A percentile compares a stretch with the other conserved stretches of the same genome.
These are phyloP conservation scores for Prunus kanzakura DNA, from an alignment of 306 rosid species.

Conservation along the genomic window DNA sequence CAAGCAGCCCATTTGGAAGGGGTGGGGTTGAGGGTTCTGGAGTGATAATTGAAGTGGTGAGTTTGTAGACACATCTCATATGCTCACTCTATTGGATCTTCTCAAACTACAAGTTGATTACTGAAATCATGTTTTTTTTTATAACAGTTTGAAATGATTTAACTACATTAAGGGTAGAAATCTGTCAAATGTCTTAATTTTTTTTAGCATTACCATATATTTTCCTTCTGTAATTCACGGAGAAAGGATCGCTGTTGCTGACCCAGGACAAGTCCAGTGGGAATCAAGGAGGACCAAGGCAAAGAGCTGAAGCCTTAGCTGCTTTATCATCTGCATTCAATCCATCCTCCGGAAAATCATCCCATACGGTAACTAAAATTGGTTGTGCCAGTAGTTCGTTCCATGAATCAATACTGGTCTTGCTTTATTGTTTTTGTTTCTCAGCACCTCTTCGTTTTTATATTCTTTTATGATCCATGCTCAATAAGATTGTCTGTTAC, in stretches of 20 bases:
- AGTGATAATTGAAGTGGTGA: neutral
- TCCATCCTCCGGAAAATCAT: conserved; percentile 44
- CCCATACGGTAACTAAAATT: conserved; percentile 37
- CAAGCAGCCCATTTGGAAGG: no score
- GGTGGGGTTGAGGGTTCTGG: neutral
- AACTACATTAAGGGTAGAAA: neutral
- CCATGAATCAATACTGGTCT: neutral
- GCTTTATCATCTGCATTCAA: conserved; percentile 59
- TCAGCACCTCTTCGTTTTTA: neutral
- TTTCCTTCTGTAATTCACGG: conserved; percentile 1
- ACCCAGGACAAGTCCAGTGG: conserved; percentile 52
- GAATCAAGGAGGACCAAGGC: conserved; percentile 56
- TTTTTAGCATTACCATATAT: neutral
- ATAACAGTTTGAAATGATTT: neutral
- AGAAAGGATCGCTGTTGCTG: conserved; percentile 14
- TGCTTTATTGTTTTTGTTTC: neutral
- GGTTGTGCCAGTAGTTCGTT: neutral
- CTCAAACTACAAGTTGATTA: neutral
- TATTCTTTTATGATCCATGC: neutral
- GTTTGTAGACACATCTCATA: neutral
- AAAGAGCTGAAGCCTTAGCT: conserved; percentile 64
- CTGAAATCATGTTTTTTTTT: neutral
- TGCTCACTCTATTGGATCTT: neutral
- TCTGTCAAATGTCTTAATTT: neutral
- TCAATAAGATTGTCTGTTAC: neutral